A percentile compares a stretch with the other conserved stretches of the same genome.
Conservation (phyloP, 2,329 filamentous ascomycete species). For the Nemania sp. region DNA sequence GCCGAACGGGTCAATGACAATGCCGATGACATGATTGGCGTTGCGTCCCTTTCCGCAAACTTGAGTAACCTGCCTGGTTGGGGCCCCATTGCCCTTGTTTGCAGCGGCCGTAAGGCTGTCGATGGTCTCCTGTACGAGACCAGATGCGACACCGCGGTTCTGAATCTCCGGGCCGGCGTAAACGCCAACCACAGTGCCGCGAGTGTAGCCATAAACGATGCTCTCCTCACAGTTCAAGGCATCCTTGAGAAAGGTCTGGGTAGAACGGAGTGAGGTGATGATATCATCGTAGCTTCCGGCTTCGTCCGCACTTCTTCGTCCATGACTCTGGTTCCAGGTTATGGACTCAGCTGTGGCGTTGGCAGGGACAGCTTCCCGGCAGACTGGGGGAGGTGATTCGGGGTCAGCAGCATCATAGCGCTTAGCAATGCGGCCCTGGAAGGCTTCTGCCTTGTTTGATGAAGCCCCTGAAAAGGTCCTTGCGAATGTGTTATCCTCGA, state of each 20-base stretch:
- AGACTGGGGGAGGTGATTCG: neutral
- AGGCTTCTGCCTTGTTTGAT: constrained; percentile 3
- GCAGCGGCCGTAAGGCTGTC: neutral
- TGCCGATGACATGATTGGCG: neutral
- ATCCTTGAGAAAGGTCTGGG: constrained; percentile 5
- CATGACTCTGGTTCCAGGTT: neutral
- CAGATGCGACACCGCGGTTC: constrained; percentile 6
- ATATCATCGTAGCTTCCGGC: neutral
- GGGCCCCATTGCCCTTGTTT: neutral
- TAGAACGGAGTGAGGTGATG: neutral
- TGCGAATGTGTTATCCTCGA: neutral
- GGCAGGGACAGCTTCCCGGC: neutral
- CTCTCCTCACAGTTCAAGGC: constrained; percentile 7
- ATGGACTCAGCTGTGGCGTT: constrained; percentile 7
- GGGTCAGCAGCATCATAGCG: neutral
- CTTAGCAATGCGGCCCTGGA: neutral
- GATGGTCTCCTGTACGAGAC: constrained; percentile 2
- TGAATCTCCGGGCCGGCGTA: constrained; percentile 4
- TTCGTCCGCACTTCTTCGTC: neutral
- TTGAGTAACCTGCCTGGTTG: constrained; percentile 5
- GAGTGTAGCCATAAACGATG: constrained; percentile 7
- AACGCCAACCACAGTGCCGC: constrained; percentile 1
- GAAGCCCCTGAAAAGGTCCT: neutral
- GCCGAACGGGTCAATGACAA: constrained; percentile 4
- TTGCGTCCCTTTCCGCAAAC: constrained; percentile 1